phyloP scores from a whole-genome alignment of 257 asterid species.

The Nicotiana obtusifolia region DNA sequence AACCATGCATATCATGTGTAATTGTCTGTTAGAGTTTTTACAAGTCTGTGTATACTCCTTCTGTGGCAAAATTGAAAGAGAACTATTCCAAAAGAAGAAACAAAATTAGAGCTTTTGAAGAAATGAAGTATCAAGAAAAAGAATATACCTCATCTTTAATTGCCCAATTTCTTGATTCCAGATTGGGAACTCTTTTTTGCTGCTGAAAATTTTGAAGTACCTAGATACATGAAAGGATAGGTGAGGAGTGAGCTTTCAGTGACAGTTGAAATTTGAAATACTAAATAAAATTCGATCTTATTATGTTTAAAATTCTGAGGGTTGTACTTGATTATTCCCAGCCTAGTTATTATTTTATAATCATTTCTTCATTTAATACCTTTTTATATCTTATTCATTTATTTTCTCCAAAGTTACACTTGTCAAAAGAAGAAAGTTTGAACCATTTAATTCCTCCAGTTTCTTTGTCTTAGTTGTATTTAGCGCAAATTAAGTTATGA shows the following conservation, averaged over 20 bases:
- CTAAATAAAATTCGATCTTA: neutral
- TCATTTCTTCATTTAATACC: neutral
- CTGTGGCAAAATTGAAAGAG: neutral
- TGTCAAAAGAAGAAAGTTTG: neutral
- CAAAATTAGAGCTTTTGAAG: neutral
- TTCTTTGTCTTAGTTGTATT: neutral
- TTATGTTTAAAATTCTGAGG: conserved; percentile 1
- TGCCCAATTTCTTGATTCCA: neutral
- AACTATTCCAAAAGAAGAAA: neutral
- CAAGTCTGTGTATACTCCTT: neutral
- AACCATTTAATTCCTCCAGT: neutral
- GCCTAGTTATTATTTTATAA: neutral
- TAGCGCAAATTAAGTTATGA: neutral
- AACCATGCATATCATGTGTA: neutral
- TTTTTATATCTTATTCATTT: neutral
- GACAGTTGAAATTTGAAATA: neutral
- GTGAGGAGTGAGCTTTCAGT: neutral
- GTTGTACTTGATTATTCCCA: neutral
- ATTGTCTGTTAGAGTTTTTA: neutral
- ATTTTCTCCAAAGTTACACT: neutral
- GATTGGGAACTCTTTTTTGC: neutral
- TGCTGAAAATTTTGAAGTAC: neutral
- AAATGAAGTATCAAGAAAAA: neutral
- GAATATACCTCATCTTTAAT: neutral
- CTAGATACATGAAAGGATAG: conserved; percentile 1